Conservation (phyloP, 1,284 basidiomycete species). For the Irpex sp. region DNA sequence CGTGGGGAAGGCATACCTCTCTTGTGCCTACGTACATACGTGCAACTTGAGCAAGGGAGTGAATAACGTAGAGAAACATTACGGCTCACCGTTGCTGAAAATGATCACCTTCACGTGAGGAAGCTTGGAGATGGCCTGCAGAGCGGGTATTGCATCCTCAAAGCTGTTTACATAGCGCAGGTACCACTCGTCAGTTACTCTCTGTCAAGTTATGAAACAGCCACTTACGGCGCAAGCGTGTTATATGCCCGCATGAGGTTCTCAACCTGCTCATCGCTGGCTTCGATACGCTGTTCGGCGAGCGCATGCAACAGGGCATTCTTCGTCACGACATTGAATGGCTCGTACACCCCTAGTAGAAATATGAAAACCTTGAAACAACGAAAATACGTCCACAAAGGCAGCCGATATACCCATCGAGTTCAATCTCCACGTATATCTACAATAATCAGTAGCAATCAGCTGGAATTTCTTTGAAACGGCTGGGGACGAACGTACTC, state of each 20-base stretch:
- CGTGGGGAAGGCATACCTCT: conserved; percentile 6
- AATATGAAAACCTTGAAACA: background rate
- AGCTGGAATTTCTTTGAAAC: background rate
- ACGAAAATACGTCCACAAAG: background rate
- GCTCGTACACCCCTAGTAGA: conserved; percentile 22
- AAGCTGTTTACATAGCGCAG: conserved; percentile 16
- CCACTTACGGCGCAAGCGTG: conserved; percentile 19
- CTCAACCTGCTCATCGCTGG: conserved; percentile 12
- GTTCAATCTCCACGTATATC: conserved; percentile 30
- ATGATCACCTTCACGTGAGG: conserved; percentile 17
- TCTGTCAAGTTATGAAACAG: too few species aligned
- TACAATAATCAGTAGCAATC: conserved; percentile 5
- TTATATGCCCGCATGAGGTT: conserved; percentile 23
- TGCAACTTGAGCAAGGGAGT: background rate
- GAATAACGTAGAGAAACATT: background rate
- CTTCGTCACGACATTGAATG: conserved; percentile 26
- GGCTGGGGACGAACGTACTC: conserved; percentile 19
- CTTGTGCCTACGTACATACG: conserved; percentile 13
- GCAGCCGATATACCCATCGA: conserved; percentile 23
- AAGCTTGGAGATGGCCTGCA: conserved; percentile 16
- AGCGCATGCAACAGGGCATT: conserved; percentile 24
- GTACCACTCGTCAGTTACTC: background rate
- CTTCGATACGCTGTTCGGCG: conserved; percentile 16
- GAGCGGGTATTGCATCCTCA: conserved; percentile 17
- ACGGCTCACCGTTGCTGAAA: conserved; percentile 27